These are phyloP conservation scores for Aspergillus nidulans DNA, from an alignment of 495 filamentous ascomycete genomes.

Conservation along the genomic window DNA sequence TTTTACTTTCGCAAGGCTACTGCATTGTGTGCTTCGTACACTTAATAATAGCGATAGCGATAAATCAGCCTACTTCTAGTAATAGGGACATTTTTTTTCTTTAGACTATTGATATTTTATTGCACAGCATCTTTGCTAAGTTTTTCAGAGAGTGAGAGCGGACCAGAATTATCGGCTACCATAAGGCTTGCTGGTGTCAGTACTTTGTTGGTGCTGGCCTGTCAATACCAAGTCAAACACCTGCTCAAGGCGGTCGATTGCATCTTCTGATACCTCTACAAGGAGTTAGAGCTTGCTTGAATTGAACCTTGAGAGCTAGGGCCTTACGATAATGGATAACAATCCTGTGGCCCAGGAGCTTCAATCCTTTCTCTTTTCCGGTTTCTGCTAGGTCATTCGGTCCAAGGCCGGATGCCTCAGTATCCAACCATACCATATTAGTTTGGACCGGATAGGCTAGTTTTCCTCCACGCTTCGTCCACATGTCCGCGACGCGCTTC, in stretches of 20 bases:
- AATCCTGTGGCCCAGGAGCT: slow-evolving; percentile 34
- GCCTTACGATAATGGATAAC: slow-evolving; percentile 49
- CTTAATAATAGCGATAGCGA: not conserved
- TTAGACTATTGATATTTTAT: too few species aligned
- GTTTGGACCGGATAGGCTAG: slow-evolving; percentile 56
- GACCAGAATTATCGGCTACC: slow-evolving; percentile 25
- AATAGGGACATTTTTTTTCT: too few species aligned
- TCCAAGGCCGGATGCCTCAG: slow-evolving; percentile 48
- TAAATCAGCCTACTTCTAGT: too few species aligned
- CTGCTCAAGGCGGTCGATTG: slow-evolving; percentile 35
- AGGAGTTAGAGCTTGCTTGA: slow-evolving; percentile 21
- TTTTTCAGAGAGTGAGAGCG: not conserved
- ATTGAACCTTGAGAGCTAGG: not conserved
- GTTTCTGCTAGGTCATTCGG: slow-evolving; percentile 40
- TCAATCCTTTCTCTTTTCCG: slow-evolving; percentile 36
- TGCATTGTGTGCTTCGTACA: too few species aligned
- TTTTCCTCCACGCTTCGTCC: slow-evolving; percentile 53
- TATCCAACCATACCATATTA: slow-evolving; percentile 92
- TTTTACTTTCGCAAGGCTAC: too few species aligned
- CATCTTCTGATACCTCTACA: slow-evolving; percentile 44
- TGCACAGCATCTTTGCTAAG: not conserved
- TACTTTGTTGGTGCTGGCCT: slow-evolving; percentile 32
- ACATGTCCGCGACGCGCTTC: slow-evolving; percentile 57
- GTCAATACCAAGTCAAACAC: slow-evolving; percentile 39
- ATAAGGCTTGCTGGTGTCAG: slow-evolving; percentile 37